These are phyloP conservation scores for Agastache rugosa DNA, from an alignment of 257 asterid species.

Conservation along the genomic window DNA sequence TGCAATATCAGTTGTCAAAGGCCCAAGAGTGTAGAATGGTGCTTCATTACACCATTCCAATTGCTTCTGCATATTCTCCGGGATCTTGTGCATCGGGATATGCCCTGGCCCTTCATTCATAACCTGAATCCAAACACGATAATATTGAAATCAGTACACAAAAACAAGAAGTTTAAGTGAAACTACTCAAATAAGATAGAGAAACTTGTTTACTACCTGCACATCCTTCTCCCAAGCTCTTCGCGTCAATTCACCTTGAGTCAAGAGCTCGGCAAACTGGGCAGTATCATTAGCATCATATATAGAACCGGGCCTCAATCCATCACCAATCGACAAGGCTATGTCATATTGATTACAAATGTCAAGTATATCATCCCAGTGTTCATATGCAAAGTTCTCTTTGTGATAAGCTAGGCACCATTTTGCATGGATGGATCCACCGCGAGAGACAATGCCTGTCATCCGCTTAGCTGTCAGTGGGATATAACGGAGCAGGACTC, in stretches of 20 bases:
- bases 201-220: conserved; percentile 55
- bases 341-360: conserved; percentile 94
- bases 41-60: conserved; percentile 97
- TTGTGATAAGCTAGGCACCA: conserved; percentile 96
- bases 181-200: not conserved
- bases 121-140: conserved; percentile 52
- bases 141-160: not conserved
- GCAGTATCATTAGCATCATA: conserved; percentile 96
- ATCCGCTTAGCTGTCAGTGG: conserved; percentile 89
- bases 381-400: conserved; percentile 95
- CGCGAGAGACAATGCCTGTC: conserved; percentile 97
- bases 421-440: conserved; percentile 97
- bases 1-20: conserved; percentile 89
- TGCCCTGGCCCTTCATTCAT: conserved; percentile 99
- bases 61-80: conserved; percentile 96
- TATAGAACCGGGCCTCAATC: conserved; percentile 95
- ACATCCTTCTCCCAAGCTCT: conserved; percentile 98
- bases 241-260: conserved; percentile 93
- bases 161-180: not conserved
- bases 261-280: conserved; percentile 91
- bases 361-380: conserved; percentile 95
- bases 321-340: conserved; percentile 92
- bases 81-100: conserved; percentile 90
- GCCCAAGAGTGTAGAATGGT: conserved; percentile 94
- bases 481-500: conserved; percentile 89